Conservation (phyloP, 73 alveolate species). For the Strombidium stylifer region DNA sequence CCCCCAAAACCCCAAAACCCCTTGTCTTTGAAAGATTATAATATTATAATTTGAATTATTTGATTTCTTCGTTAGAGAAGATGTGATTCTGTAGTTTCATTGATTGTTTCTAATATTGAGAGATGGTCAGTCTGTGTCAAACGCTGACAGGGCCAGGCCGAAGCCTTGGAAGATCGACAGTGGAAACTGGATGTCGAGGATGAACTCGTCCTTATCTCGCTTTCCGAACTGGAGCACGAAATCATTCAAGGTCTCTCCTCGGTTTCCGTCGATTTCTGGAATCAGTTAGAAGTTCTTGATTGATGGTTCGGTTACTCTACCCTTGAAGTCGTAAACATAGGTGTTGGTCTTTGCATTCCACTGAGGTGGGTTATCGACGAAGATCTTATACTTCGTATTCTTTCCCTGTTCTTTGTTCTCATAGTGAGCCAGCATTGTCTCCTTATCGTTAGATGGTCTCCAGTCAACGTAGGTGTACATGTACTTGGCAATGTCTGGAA, state of each 20-base stretch:
- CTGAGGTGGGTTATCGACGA: constrained; percentile 43
- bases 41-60: no score
- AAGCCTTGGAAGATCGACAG: constrained; percentile 38
- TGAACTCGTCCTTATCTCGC: constrained; percentile 13
- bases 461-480: no score
- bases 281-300: constrained; percentile 37
- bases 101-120: no score
- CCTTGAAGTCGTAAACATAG: constrained; percentile 33
- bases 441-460: no score
- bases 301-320: constrained; percentile 34
- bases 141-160: constrained; percentile 44
- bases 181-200: constrained; percentile 28
- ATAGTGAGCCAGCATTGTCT: no score
- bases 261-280: constrained; percentile 26
- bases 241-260: constrained; percentile 21
- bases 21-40: no score
- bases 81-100: neutral
- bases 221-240: constrained; percentile 22
- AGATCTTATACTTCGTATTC: constrained; percentile 13
- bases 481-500: no score
- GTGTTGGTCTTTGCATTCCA: constrained; percentile 37
- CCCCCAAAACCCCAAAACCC: no score
- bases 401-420: no score
- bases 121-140: constrained; percentile 28
- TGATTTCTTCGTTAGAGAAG: neutral